Evolutionary conservation across 768 basidiomycete genomes (phyloP), one percentile per base, ranked within the genome.

Genomic region (Hericium coralloides): DNA sequence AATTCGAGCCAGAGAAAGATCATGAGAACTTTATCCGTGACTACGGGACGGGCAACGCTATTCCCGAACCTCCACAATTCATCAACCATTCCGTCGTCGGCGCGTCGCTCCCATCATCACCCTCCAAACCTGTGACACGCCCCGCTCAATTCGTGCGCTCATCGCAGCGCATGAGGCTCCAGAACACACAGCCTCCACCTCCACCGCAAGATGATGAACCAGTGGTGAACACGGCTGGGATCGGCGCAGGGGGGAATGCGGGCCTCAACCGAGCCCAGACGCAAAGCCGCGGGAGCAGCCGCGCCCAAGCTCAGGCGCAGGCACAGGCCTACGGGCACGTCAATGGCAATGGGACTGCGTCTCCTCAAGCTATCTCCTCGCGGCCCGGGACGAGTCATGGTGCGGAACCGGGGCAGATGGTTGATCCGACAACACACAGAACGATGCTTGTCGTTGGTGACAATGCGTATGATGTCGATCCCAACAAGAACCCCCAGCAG

Each of bases 21-120:
- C 84, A 95, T 77, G 85, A 92, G 60, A 81, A 80, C 66, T 98
- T 98, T 63, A 92, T 98, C 12, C 81, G 82, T 37, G 82, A 87
- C 59, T 92, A 92, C 65, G 92, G 92, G 3, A 98, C 94, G 2
- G 95, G 94, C 38, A 83, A 79, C 59, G 75, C 81, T 58, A 94
- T 98, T 50, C 92, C 93, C 0, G 92, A 97, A 61, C 82, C 92
- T 8, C 93, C 92, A 17, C 69, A 79, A 17, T 97, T 93, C 70
- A 82, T 95, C 69, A 89, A 93, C 73, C 92, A 90, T 68, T 79
- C 81, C 39, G 52, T 56, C 20, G 22, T 59, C 0, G 79, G 82
- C 23, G 83, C 84, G 56, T 80, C 85, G 9, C 78, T 84, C 23
- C 82, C 84, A 7, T 79, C 79, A 25, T 80, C 80, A 18, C 81